These are phyloP conservation scores for Lojkania enalia DNA, from an alignment of 2,329 filamentous ascomycete genomes.

Conservation along the genomic window DNA sequence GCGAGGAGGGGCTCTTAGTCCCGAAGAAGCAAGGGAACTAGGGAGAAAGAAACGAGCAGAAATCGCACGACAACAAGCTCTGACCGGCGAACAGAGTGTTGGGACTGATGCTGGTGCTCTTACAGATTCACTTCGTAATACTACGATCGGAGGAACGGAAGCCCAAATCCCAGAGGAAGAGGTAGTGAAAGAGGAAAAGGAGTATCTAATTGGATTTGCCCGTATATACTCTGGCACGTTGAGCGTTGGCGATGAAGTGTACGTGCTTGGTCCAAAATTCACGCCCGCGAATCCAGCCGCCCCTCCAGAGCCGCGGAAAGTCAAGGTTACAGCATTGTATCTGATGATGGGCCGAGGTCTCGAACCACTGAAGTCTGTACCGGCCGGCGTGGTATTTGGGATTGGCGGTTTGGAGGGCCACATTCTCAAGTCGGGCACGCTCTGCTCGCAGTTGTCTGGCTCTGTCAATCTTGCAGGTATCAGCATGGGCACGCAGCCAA, in stretches of 20 bases:
- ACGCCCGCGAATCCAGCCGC: conserved; percentile 76
- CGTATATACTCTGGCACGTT: conserved; percentile 90
- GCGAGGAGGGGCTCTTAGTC: conserved; percentile 67
- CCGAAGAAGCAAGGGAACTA: conserved; percentile 87
- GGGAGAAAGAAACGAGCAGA: conserved; percentile 88
- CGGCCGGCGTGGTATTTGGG: conserved; percentile 92
- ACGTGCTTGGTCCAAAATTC: conserved; percentile 92
- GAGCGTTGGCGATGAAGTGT: conserved; percentile 85
- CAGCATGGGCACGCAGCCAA: conserved; percentile 78
- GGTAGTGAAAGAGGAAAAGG: conserved; percentile 67
- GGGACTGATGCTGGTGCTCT: conserved; percentile 56
- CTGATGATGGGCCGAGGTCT: conserved; percentile 93
- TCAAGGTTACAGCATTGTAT: conserved; percentile 85
- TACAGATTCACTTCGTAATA: conserved; percentile 62
- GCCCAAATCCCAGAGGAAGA: conserved; percentile 41
- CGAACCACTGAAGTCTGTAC: conserved; percentile 80
- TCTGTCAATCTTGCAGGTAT: conserved; percentile 90
- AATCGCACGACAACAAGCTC: conserved; percentile 76
- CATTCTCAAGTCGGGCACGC: conserved; percentile 92
- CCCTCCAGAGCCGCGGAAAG: conserved; percentile 74
- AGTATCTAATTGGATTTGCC: conserved; percentile 93
- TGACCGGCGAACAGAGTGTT: conserved; percentile 42
- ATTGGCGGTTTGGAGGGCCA: conserved; percentile 90
- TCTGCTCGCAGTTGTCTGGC: conserved; percentile 85
- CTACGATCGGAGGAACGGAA: conserved; percentile 55